Conservation (phyloP, 2,329 filamentous ascomycete genomes). For the Diaporthe sp. region DNA sequence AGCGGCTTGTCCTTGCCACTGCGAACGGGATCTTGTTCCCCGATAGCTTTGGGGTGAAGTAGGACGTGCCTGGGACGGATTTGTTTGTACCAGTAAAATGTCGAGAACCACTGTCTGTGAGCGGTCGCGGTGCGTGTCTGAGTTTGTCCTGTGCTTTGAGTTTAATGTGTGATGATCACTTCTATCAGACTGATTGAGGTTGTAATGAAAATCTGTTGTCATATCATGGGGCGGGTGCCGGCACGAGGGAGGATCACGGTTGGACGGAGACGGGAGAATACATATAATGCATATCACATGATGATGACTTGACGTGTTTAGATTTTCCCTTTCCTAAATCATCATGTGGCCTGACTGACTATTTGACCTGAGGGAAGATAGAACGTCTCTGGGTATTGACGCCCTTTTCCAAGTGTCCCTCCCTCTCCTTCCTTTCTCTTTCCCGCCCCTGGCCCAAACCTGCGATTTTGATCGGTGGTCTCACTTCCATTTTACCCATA, state of each 20-base stretch:
- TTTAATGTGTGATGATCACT: neutral
- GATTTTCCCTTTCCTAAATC: neutral
- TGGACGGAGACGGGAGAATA: neutral
- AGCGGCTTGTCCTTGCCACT: conserved; percentile 48
- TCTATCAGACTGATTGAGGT: neutral
- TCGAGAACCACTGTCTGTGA: neutral
- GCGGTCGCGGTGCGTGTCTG: neutral
- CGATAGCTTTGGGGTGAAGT: conserved; percentile 46
- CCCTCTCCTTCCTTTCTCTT: too few species aligned
- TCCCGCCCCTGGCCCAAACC: neutral
- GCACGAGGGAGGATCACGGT: neutral
- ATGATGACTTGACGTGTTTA: neutral
- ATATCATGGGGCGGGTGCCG: neutral
- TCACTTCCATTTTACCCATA: neutral
- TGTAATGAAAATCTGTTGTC: neutral
- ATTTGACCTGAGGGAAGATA: neutral
- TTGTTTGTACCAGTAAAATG: neutral
- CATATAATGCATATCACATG: neutral
- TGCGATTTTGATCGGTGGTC: neutral
- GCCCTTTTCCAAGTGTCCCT: neutral
- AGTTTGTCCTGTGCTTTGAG: neutral
- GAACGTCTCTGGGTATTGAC: neutral
- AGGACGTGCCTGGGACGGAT: too few species aligned
- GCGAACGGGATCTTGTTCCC: conserved; percentile 55
- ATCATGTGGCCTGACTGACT: neutral